phyloP scores from a whole-genome alignment of 208 protist species.

The Crithidia acanthocephali region DNA sequence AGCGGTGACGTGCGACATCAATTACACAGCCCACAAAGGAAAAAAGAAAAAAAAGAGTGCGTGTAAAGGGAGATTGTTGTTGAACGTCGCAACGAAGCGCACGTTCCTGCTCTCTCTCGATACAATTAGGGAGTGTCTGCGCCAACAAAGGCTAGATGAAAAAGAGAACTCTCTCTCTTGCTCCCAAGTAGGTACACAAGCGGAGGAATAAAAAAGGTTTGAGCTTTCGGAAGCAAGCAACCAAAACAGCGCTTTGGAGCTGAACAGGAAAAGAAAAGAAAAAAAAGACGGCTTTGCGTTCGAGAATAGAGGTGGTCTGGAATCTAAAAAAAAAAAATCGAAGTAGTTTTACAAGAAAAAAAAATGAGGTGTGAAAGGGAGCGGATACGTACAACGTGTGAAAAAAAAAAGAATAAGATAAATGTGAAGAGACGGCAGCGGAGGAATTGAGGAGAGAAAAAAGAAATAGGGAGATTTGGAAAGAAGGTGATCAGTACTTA shows the following conservation, averaged over 20 bases:
- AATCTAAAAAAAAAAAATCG: not conserved
- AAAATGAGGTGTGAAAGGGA: not conserved
- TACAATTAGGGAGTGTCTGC: not conserved
- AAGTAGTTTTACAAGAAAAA: not conserved
- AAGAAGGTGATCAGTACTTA: too few species aligned
- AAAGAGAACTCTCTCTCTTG: too few species aligned
- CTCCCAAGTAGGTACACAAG: too few species aligned
- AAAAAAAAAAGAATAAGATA: conserved; percentile 7
- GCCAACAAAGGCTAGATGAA: too few species aligned
- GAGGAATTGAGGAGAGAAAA: not conserved
- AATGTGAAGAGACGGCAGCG: not conserved
- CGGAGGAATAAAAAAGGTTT: too few species aligned
- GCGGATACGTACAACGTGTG: not conserved
- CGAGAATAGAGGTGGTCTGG: not conserved
- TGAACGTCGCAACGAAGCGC: conserved; percentile 4
- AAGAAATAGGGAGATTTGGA: not conserved
- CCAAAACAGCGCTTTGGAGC: not conserved
- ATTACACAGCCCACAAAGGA: too few species aligned
- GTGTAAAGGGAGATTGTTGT: not conserved
- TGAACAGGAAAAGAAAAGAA: not conserved
- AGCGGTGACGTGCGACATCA: not conserved
- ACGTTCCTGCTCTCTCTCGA: not conserved
- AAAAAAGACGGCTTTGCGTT: not conserved
- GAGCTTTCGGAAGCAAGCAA: too few species aligned
- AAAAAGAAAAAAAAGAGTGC: conserved; percentile 7